Conservation (phyloP, 2,329 filamentous ascomycete genomes). For the Hymenoscyphus repandus region DNA sequence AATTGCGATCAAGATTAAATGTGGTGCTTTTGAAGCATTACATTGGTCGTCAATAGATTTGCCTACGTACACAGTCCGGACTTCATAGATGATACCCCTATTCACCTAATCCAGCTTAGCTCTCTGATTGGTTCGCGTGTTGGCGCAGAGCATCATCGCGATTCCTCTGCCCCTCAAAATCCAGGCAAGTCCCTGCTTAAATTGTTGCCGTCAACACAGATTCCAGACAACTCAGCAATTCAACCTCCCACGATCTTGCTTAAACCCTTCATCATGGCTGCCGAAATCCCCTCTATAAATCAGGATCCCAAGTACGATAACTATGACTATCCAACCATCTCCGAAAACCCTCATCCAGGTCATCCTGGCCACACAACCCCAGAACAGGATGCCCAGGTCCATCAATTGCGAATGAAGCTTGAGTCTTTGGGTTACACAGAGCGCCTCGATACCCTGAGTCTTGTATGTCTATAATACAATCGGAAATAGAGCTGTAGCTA, state of each 20-base stretch:
- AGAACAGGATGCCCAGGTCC: constrained; percentile 83
- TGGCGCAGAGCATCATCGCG: background rate
- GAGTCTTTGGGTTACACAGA: constrained; percentile 79
- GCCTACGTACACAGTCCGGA: too few relatives aligned
- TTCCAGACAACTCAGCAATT: background rate
- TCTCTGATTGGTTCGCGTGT: constrained; percentile 5
- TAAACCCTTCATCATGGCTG: constrained; percentile 22
- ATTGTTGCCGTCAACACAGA: constrained; percentile 1
- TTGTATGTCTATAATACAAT: constrained; percentile 52
- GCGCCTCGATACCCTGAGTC: constrained; percentile 83
- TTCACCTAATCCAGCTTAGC: background rate
- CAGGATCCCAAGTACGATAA: constrained; percentile 90
- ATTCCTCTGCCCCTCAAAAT: background rate
- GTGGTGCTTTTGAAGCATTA: too few relatives aligned
- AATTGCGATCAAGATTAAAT: too few relatives aligned
- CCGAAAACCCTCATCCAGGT: constrained; percentile 64
- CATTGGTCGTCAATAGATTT: too few relatives aligned
- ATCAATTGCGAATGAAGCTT: constrained; percentile 78
- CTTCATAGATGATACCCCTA: background rate
- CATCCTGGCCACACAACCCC: constrained; percentile 84
- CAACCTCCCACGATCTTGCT: background rate
- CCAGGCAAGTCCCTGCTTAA: constrained; percentile 3
- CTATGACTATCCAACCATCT: constrained; percentile 85
- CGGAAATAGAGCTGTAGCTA: background rate
- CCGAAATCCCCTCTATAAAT: constrained; percentile 32